Evolutionary conservation across 768 basidiomycete species (phyloP), one percentile per base, ranked within the genome.

Genomic region (Pleurotus platypus): DNA sequence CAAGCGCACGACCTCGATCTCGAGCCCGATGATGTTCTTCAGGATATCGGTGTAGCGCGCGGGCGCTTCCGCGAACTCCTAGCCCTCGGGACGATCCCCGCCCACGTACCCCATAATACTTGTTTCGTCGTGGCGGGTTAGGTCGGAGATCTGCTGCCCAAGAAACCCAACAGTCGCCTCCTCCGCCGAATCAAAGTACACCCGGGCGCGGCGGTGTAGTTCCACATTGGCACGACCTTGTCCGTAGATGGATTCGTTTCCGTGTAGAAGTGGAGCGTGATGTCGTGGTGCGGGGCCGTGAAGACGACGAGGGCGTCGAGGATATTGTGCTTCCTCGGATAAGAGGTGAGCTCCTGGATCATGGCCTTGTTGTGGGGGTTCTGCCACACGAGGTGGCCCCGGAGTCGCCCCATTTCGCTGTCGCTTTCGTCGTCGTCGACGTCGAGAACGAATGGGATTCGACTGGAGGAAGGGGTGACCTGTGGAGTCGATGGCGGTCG

Each of bases 381-480:
- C n/a, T 63, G 63, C 24, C 63, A 63, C 7, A 63, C 66, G 27
- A 67, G 61, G 43, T 66, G 66, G 3, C 65, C 66, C 37, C 65
- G 59, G 16, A 67, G 61, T 2, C 5, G 51, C 0, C 65, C 65
- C 0, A 65, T 61, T 11, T 57, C 60, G 5, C 30, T 42, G 3
- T 47, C 46, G 37, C 47, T 53, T 39, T 39, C 39, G 11, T 62
- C 50, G 45, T 63, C 60, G 2, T 54, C 18, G 2, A 57, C 18
- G 18, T 64, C 65, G 45, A 68, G 60, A 16, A 68, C 26, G 61
- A 61, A 77, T 1, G 75, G 75, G 51, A 74, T 70, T 76, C 72
- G n/a, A 76, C 49, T 48, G 55, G 49, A 39, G 46, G 47, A 42
- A 65, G 57, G 9, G 69, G 38, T 46, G 57, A 22, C 11, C 24